Base-by-base conservation (phyloP, 257 asterid genomes). In the Plantago elongata region DNA sequence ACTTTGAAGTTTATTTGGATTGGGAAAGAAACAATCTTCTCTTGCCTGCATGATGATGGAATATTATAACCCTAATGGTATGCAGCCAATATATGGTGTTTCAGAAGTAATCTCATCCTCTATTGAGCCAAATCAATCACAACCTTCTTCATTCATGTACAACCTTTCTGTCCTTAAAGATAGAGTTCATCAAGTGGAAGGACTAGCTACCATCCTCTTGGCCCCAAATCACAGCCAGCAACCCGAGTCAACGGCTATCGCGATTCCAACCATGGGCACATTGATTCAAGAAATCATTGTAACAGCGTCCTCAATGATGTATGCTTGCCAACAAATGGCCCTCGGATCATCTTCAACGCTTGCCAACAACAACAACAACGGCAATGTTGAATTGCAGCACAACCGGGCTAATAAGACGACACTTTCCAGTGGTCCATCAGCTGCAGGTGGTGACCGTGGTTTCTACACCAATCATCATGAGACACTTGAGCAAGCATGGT, bases 251-350 rank as follows among this genome's bases (percentile, higher is more conserved):
- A 77, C 79, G 43, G 74, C 72, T 13, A 34, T 79, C 15, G 81
- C 79, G 13, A 46, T 72, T 4, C 84, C 95, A 5, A 78, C 81
- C 15, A 70, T 87, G 74, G 87, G 73, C 29, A 77, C 87, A 50
- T 64, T 87, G 29, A 79, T 90, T 69, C 96, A 90, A 79, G 97
- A 90, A 73, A 90, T 87, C 61, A 77, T 87, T 40, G 77, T 72
- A 57, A 77, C 84, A 0, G 84, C 97, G 0, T 83, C 95, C 3
- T 81, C 96, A 3, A 78, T 90, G 88, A 80, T 83, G 90, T 87
- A 77, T 44, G 22, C 93, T 13, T 84, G 90, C 64, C 97, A 90
- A 51, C 88, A 87, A 49, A 74, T 81, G 75, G 46, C 83, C 9
- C 81, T 79, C 1, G 60, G 69, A n/a, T 18, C 75, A 0, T 30